These are phyloP conservation scores for Puccinia triticina DNA, from an alignment of 1,284 basidiomycete genomes.

Conservation along the genomic window DNA sequence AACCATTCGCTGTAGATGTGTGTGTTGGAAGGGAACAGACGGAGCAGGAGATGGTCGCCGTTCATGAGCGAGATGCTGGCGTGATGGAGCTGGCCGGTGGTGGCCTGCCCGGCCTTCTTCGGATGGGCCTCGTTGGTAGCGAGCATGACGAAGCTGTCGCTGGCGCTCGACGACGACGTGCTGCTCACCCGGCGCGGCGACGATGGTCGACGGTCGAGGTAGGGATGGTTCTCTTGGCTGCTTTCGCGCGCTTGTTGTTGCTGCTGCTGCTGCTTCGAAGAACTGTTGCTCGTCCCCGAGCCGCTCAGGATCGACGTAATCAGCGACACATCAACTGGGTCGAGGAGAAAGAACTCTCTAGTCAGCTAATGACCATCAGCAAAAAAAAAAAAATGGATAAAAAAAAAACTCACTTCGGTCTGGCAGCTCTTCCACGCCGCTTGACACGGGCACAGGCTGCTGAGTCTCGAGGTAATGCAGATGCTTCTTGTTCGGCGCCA, in stretches of 20 bases:
- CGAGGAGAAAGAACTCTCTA: too few species aligned
- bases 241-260: not conserved
- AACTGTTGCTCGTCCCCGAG: not conserved
- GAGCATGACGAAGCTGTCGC: constrained; percentile 5
- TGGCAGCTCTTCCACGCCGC: constrained; percentile 80
- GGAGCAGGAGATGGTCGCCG: constrained; percentile 73
- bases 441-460: constrained; percentile 74
- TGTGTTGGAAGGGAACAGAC: constrained; percentile 81
- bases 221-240: not conserved
- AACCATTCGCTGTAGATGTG: constrained; percentile 93
- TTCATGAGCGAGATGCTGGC: constrained; percentile 70
- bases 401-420: constrained; percentile 67
- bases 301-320: constrained; percentile 47
- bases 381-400: not conserved
- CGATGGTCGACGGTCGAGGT: constrained; percentile 10
- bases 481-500: constrained; percentile 69
- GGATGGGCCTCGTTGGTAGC: not conserved
- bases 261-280: not conserved
- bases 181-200: not conserved
- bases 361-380: too few species aligned
- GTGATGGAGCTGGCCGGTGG: constrained; percentile 67
- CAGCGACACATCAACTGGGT: constrained; percentile 39
- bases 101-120: not conserved
- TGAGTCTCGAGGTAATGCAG: constrained; percentile 79
- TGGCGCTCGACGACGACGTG: constrained; percentile 6